These are phyloP conservation scores for Cokeromyces recurvatus DNA, from an alignment of 371 early-diverging fungal genomes.

Conservation along the genomic window DNA sequence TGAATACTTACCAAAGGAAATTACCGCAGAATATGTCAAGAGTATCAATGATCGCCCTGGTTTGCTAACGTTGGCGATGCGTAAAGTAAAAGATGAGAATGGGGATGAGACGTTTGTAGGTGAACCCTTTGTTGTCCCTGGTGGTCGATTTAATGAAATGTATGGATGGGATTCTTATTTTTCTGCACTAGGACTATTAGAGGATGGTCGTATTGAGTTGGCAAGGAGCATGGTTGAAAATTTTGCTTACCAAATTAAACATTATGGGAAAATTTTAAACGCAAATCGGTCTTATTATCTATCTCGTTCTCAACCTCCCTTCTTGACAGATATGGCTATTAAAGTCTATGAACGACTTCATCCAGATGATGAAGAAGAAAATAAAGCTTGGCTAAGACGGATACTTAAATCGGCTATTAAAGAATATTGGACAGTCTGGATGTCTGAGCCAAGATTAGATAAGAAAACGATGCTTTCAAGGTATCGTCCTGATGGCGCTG, in stretches of 20 bases:
- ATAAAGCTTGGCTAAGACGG: constrained; percentile 76
- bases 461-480: constrained; percentile 73
- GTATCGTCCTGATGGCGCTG: constrained; percentile 85
- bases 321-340: constrained; percentile 94
- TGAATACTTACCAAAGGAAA: constrained; percentile 76
- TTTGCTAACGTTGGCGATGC: constrained; percentile 83
- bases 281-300: constrained; percentile 97
- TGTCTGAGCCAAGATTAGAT: constrained; percentile 76
- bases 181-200: constrained; percentile 83
- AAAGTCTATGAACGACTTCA: constrained; percentile 67
- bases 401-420: constrained; percentile 79
- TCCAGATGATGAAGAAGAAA: constrained; percentile 44
- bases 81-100: constrained; percentile 48
- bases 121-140: constrained; percentile 95
- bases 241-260: constrained; percentile 91
- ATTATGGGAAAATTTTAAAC: constrained; percentile 97
- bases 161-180: constrained; percentile 99
- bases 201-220: constrained; percentile 79
- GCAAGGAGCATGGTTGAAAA: constrained; percentile 95
- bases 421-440: constrained; percentile 93
- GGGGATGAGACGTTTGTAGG: constrained; percentile 60
- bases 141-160: constrained; percentile 98
- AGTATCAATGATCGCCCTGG: constrained; percentile 87
- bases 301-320: constrained; percentile 95
- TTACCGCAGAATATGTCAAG: constrained; percentile 89